Evolutionary conservation across 148 eudicot species (phyloP).

Genomic region (Bassia scoparia): DNA sequence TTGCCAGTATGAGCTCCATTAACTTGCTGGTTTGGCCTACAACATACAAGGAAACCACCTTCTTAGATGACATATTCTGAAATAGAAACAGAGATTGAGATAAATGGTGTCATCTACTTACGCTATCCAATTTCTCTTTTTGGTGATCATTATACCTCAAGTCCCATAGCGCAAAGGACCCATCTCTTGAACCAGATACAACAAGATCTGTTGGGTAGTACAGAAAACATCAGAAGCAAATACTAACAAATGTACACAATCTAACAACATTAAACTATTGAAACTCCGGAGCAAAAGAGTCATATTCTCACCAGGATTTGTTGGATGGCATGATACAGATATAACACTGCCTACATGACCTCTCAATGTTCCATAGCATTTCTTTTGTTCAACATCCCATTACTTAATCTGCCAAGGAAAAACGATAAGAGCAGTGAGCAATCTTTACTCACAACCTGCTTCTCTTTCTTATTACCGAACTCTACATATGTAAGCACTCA

Average conservation of each 20-base stretch:
- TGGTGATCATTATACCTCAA: constrained; percentile 45
- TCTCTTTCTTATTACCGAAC: background rate
- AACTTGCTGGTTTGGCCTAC: constrained; percentile 48
- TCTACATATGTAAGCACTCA: background rate
- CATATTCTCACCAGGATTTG: constrained; percentile 56
- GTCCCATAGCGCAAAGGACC: constrained; percentile 90
- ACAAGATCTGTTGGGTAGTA: constrained; percentile 45
- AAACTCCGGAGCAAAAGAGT: constrained; percentile 1
- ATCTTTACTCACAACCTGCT: no score
- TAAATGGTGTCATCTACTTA: constrained; percentile 32
- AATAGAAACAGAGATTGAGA: background rate
- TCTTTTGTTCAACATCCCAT: constrained; percentile 71
- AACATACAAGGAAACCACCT: constrained; percentile 10
- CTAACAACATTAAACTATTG: background rate
- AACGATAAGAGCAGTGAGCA: background rate
- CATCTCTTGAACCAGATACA: constrained; percentile 93
- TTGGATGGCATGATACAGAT: constrained; percentile 72
- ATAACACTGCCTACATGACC: constrained; percentile 90
- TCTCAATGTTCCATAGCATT: constrained; percentile 47
- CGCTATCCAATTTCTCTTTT: constrained; percentile 35
- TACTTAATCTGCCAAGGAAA: constrained; percentile 58
- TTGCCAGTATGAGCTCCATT: constrained; percentile 55
- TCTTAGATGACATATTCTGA: constrained; percentile 3
- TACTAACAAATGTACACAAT: constrained; percentile 2
- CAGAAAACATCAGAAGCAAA: constrained; percentile 12